These are phyloP conservation scores for Daedalea quercina DNA, from an alignment of 768 basidiomycete genomes.

Conservation along the genomic window DNA sequence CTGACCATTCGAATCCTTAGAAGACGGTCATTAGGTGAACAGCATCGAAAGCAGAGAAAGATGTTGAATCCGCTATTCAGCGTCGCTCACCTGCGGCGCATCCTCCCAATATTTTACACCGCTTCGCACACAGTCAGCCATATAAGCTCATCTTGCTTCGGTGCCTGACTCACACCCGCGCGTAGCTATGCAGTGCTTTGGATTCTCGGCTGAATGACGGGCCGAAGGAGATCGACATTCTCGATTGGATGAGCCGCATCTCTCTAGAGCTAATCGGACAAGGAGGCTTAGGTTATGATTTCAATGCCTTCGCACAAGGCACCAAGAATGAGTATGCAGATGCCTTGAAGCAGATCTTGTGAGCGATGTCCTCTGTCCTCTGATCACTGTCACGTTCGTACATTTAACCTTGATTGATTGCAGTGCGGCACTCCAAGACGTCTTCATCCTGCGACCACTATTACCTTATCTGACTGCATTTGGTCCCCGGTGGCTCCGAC, in stretches of 20 bases:
- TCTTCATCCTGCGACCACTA: constrained; percentile 37
- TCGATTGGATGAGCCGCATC: constrained; percentile 16
- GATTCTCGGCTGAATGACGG: not conserved
- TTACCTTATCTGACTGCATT: constrained; percentile 34
- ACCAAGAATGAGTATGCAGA: constrained; percentile 12
- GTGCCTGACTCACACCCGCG: not conserved
- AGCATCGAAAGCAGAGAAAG: constrained; percentile 24
- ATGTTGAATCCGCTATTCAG: constrained; percentile 25
- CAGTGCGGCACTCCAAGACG: constrained; percentile 38
- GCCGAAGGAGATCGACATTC: constrained; percentile 6
- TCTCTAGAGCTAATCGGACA: constrained; percentile 22
- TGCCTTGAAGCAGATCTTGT: constrained; percentile 18
- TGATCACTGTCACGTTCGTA: too few relatives aligned
- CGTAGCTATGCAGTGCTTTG: constrained; percentile 15
- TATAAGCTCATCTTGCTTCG: not conserved
- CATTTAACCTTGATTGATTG: too few relatives aligned
- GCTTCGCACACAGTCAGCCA: constrained; percentile 13
- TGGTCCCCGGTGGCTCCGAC: constrained; percentile 20
- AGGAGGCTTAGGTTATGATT: constrained; percentile 19
- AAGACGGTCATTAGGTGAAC: constrained; percentile 15
- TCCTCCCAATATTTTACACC: constrained; percentile 20
- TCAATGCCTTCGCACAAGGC: constrained; percentile 14
- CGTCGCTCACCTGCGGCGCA: constrained; percentile 18
- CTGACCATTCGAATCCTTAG: not conserved
- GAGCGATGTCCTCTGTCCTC: constrained; percentile 3